These are phyloP conservation scores for Silene vulgaris DNA, from an alignment of 179 eudicot species.

Conservation along the genomic window DNA sequence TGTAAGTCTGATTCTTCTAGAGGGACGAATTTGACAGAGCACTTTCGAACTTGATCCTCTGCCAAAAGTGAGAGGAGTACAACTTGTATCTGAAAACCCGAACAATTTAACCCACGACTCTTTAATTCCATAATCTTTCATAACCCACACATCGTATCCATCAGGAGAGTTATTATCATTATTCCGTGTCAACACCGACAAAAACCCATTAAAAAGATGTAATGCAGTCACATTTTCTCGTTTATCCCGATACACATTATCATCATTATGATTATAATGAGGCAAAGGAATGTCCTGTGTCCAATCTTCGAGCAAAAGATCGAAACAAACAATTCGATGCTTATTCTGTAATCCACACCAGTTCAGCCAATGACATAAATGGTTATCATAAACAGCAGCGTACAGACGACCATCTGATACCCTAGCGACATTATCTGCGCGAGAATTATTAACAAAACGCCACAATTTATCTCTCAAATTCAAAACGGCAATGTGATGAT, in stretches of 20 bases:
- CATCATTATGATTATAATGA: background rate
- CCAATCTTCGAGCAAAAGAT: constrained; percentile 2
- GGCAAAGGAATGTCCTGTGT: background rate
- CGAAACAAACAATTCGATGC: background rate
- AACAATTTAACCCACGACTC: constrained; percentile 12
- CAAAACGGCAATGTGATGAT: too few relatives aligned
- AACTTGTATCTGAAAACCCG: background rate
- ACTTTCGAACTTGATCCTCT: too few relatives aligned
- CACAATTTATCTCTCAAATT: too few relatives aligned
- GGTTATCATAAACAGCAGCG: background rate
- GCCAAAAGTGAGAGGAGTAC: background rate
- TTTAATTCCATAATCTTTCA: constrained; percentile 11
- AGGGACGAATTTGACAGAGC: too few relatives aligned
- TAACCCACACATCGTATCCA: background rate
- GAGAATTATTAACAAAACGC: too few relatives aligned
- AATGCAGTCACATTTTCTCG: background rate
- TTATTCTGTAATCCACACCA: background rate
- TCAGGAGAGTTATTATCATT: too few relatives aligned
- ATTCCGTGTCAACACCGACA: background rate
- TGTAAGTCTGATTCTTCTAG: too few relatives aligned
- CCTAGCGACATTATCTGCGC: too few relatives aligned
- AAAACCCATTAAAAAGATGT: background rate
- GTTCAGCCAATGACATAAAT: background rate
- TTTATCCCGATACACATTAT: background rate
- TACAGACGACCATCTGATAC: too few relatives aligned